phyloP scores from a whole-genome alignment of 257 asterid species.

The Solanum pinnatisectum region DNA sequence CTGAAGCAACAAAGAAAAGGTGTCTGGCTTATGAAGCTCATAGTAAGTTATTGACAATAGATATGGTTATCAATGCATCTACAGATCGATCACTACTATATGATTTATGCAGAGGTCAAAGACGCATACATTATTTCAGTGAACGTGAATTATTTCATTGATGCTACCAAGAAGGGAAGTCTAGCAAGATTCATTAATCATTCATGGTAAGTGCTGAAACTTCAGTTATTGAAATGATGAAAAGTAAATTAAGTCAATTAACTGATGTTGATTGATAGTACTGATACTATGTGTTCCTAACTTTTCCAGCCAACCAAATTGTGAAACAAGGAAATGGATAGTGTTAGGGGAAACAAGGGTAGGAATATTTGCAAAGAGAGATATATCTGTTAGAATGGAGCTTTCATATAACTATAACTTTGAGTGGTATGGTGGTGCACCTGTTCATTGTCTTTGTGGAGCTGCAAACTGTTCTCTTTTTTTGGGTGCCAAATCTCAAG shows the following conservation, averaged over 20 bases:
- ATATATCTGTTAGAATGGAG: constrained; percentile 61
- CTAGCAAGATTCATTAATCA: constrained; percentile 86
- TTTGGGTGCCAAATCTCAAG: constrained; percentile 93
- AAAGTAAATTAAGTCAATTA: background rate
- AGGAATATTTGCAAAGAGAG: constrained; percentile 75
- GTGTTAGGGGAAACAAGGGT: constrained; percentile 82
- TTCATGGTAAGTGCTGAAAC: constrained; percentile 57
- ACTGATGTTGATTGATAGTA: background rate
- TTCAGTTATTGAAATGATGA: background rate
- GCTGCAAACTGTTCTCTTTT: constrained; percentile 76
- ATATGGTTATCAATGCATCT: constrained; percentile 8
- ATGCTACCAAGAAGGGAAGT: constrained; percentile 82
- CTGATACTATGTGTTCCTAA: background rate
- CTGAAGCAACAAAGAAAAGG: constrained; percentile 58
- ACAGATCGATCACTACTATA: background rate
- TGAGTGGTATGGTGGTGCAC: constrained; percentile 93
- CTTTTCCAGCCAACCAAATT: constrained; percentile 67
- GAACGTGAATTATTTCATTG: constrained; percentile 55
- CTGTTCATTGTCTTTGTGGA: constrained; percentile 85
- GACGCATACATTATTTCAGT: constrained; percentile 78
- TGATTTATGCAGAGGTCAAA: constrained; percentile 45
- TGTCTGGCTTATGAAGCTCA: constrained; percentile 64
- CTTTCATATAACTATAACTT: constrained; percentile 78
- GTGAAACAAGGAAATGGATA: constrained; percentile 95
- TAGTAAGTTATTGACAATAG: constrained; percentile 35